These are phyloP conservation scores for Yarrowia osloensis DNA, from an alignment of 805 yeast genomes.

Conservation along the genomic window DNA sequence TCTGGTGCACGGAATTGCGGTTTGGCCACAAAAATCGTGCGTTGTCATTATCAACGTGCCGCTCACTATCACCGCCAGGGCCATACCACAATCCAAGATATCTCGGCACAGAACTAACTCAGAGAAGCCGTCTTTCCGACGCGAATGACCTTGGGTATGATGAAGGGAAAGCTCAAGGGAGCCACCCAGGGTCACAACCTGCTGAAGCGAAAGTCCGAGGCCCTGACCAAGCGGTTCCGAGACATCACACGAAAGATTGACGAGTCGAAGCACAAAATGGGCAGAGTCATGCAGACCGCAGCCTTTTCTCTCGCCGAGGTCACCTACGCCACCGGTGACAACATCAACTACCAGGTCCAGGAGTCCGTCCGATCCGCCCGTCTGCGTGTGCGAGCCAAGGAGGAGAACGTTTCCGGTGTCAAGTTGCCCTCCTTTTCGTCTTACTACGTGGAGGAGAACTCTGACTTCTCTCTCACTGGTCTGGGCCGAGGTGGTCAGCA, in stretches of 20 bases:
- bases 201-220: constrained; percentile 93
- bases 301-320: constrained; percentile 97
- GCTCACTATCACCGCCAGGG: not conserved
- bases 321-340: constrained; percentile 95
- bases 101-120: constrained; percentile 11
- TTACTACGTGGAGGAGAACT: constrained; percentile 76
- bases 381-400: constrained; percentile 85
- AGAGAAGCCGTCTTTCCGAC: constrained; percentile 98
- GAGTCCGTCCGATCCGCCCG: constrained; percentile 87
- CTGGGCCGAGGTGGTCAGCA: constrained; percentile 98
- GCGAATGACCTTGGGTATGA: constrained; percentile 92
- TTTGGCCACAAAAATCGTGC: not conserved
- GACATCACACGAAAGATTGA: constrained; percentile 93
- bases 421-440: constrained; percentile 90
- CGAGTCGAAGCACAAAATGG: constrained; percentile 96
- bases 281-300: constrained; percentile 96
- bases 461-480: constrained; percentile 95
- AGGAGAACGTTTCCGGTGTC: constrained; percentile 96
- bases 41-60: not conserved
- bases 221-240: constrained; percentile 92
- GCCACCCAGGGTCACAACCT: constrained; percentile 96
- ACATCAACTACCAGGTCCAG: constrained; percentile 92
- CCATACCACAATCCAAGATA: no score
- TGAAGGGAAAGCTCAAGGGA: constrained; percentile 95
- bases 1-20: not conserved